These are phyloP conservation scores for Podospora australis DNA, from an alignment of 495 filamentous ascomycete species.

Conservation along the genomic window DNA sequence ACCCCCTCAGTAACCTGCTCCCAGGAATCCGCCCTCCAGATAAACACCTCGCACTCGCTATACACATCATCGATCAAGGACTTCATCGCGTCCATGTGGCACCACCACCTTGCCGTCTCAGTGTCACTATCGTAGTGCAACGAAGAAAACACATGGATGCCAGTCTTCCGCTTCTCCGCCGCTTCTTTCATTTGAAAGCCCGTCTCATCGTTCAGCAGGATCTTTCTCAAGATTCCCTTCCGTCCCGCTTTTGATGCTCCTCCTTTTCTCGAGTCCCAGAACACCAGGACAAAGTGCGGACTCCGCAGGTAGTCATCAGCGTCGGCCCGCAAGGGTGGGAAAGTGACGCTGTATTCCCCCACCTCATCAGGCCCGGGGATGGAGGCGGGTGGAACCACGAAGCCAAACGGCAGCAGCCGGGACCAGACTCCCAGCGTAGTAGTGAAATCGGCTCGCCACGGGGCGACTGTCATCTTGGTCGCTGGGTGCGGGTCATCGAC, in stretches of 20 bases:
- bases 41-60: conserved; percentile 20
- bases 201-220: conserved; percentile 16
- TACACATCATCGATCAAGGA: conserved; percentile 9
- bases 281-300: conserved; percentile 24
- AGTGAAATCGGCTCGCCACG: conserved; percentile 28
- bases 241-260: background rate
- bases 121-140: conserved; percentile 19
- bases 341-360: conserved; percentile 21
- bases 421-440: conserved; percentile 26
- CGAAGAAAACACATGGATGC: conserved; percentile 19
- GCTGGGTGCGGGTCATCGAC: conserved; percentile 14
- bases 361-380: conserved; percentile 15
- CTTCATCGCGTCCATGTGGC: conserved; percentile 25
- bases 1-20: background rate
- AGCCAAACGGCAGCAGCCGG: conserved; percentile 23
- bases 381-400: conserved; percentile 13
- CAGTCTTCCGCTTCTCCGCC: background rate
- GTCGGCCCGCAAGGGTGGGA: conserved; percentile 1
- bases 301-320: conserved; percentile 1
- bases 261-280: conserved; percentile 17
- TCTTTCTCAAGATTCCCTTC: background rate
- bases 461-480: conserved; percentile 17
- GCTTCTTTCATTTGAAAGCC: conserved; percentile 6
- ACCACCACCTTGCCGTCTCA: conserved; percentile 21
- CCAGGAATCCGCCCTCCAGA: conserved; percentile 18